A percentile compares a stretch with the other conserved stretches of the same genome.
These are phyloP conservation scores for Detonula confervacea DNA, from an alignment of 352 stramenopile genomes.

Conservation along the genomic window DNA sequence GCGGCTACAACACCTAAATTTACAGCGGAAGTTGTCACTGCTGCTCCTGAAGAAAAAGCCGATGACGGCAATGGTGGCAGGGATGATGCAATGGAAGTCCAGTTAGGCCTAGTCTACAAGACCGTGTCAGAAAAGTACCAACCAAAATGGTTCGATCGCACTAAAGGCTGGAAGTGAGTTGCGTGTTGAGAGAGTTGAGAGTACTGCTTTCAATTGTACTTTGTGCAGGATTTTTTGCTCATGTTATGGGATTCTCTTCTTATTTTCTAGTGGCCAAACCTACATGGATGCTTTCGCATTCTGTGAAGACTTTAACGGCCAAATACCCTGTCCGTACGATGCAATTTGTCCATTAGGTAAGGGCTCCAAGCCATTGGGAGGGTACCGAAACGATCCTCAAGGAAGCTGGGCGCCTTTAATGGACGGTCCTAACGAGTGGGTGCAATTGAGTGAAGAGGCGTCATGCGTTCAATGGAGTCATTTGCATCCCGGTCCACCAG, in stretches of 20 bases:
- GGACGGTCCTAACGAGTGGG: conserved; percentile 22
- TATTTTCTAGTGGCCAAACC: conserved; percentile 1
- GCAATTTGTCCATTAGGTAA: conserved; percentile 13
- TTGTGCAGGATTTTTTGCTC: too few relatives aligned
- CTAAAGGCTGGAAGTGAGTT: not conserved
- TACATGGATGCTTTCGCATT: conserved; percentile 1
- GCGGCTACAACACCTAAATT: not conserved
- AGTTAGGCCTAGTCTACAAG: conserved; percentile 7
- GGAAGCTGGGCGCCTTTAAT: not conserved
- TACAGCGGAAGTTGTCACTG: too few relatives aligned
- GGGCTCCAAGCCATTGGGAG: not conserved
- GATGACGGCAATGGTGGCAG: not conserved
- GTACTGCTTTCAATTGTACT: too few relatives aligned
- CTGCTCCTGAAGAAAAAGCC: not conserved
- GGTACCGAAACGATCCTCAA: not conserved
- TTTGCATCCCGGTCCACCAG: conserved; percentile 16
- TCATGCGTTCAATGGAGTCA: conserved; percentile 28
- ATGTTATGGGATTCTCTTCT: too few relatives aligned
- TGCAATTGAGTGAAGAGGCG: conserved; percentile 24
- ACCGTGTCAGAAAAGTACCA: conserved; percentile 4
- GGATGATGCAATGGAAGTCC: not conserved
- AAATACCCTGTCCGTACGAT: conserved; percentile 35
- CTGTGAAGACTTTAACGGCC: conserved; percentile 7
- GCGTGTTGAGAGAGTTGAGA: too few relatives aligned
- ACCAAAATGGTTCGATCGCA: conserved; percentile 28